These are phyloP conservation scores for Pulveroboletus sp. DNA, from an alignment of 768 basidiomycete genomes.

Conservation along the genomic window DNA sequence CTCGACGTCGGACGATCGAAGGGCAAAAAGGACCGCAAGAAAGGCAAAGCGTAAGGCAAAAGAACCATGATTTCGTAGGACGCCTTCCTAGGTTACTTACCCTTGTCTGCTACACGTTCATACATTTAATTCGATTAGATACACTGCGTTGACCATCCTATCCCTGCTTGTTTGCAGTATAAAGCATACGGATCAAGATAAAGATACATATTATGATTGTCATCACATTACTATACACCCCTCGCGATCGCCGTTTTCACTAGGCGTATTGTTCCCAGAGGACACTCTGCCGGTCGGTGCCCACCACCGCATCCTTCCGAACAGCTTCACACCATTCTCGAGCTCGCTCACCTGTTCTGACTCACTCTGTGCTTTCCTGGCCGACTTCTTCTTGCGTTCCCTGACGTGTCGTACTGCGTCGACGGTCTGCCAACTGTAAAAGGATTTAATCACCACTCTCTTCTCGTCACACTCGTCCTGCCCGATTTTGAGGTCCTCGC, in stretches of 20 bases:
- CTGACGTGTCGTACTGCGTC: conserved; percentile 65
- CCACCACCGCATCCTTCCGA: conserved; percentile 31
- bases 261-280: conserved; percentile 49
- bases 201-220: conserved; percentile 21
- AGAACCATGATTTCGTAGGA: conserved; percentile 15
- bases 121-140: conserved; percentile 14
- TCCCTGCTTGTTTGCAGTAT: conserved; percentile 7
- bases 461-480: conserved; percentile 78
- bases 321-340: conserved; percentile 23
- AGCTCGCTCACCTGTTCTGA: conserved; percentile 30
- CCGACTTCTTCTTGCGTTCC: conserved; percentile 56
- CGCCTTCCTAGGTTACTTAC: not conserved
- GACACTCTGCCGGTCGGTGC: conserved; percentile 43
- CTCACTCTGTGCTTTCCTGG: conserved; percentile 39
- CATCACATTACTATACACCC: conserved; percentile 66
- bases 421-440: conserved; percentile 83
- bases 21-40: conserved; percentile 27
- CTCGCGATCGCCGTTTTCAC: conserved; percentile 45
- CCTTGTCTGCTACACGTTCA: conserved; percentile 2
- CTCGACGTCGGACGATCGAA: conserved; percentile 19
- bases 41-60: conserved; percentile 35
- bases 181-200: conserved; percentile 28
- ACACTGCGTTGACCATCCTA: conserved; percentile 5
- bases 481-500: conserved; percentile 59
- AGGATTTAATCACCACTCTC: conserved; percentile 76